Base-by-base conservation (phyloP, 345 rosid genomes). In the Pseudoturritis turrita region DNA sequence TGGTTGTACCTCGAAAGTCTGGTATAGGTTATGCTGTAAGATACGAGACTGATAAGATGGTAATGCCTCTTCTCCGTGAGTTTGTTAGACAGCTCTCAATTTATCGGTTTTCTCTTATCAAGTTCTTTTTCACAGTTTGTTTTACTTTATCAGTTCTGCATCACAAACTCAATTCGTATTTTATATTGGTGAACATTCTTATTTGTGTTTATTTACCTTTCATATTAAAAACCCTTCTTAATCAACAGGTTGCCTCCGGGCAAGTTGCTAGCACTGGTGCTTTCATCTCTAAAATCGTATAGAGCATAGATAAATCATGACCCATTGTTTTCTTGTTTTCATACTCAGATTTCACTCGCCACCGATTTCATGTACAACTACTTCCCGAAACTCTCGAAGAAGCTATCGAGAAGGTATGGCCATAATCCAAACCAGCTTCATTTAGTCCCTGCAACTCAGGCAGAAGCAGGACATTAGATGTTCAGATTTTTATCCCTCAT, bases 201-300 rank as follows among this genome's bases (percentile, higher is more conserved):
- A 28, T n/a, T n/a, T n/a, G n/a, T n/a, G 37, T 43, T 25, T 14
- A 19, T 36, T 36, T 50, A 51, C 40, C 18, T 40, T 35, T 37
- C 41, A 29, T 65, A 46, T 35, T 26, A 14, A 74, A 7, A 59
- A 28, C 21, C 18, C 7, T 25, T 58, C 37, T 39, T 63, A 10
- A 14, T 29, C 49, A 31, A 54, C 55, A 94, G 98, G 88, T 94
- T 64, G 90, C 90, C 14, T 83, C 95, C 4, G 96, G 84, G 47
- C 98, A 94, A 84, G 88, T 87, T 84, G 97, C 98, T 62, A 89
- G 95, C 84, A 94, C 98, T 19, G 98, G 98, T 45, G 79, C 84
- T 83, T 26, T 11, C 17, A 56, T 44, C 45, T 18, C n/a, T 45
- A 1, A 25, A 63, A 47, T 33, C 29, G 11, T 23, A 14, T 13